Conservation (phyloP, 176 grass and related monocot species). For the Saccharum spontaneum region DNA sequence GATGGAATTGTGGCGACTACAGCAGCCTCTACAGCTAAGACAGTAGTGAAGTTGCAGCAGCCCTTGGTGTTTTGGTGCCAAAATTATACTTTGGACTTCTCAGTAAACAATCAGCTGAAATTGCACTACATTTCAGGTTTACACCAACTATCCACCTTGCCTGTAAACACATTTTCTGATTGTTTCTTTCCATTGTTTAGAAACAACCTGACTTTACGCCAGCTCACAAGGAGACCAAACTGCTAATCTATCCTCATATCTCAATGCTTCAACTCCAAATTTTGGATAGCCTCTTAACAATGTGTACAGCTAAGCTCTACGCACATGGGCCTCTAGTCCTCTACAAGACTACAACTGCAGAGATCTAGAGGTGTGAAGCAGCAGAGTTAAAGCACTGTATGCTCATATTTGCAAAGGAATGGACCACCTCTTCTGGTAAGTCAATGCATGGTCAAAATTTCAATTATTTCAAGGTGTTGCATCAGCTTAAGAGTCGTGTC, state of each 20-base stretch:
- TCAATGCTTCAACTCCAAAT: not conserved
- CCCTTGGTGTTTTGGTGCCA: not conserved
- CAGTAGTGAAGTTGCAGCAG: not conserved
- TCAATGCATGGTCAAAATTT: not conserved
- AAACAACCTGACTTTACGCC: not conserved
- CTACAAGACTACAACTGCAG: not conserved
- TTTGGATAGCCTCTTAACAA: not conserved
- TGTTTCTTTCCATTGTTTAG: not conserved
- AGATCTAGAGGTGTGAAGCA: not conserved
- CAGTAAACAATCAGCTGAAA: not conserved
- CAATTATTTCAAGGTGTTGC: not conserved
- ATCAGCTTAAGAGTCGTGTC: not conserved
- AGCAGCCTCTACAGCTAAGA: not conserved
- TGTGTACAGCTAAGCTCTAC: not conserved
- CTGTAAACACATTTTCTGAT: not conserved
- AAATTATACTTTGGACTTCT: not conserved
- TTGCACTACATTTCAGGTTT: not conserved
- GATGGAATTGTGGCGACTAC: not conserved
- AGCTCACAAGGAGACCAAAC: not conserved
- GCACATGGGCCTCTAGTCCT: not conserved
- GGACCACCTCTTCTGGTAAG: not conserved
- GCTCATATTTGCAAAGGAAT: not conserved
- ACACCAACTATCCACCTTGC: not conserved
- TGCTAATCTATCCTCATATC: not conserved
- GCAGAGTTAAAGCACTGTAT: not conserved